phyloP scores from a whole-genome alignment of 306 rosid genomes.

The Fragaria iinumae region DNA sequence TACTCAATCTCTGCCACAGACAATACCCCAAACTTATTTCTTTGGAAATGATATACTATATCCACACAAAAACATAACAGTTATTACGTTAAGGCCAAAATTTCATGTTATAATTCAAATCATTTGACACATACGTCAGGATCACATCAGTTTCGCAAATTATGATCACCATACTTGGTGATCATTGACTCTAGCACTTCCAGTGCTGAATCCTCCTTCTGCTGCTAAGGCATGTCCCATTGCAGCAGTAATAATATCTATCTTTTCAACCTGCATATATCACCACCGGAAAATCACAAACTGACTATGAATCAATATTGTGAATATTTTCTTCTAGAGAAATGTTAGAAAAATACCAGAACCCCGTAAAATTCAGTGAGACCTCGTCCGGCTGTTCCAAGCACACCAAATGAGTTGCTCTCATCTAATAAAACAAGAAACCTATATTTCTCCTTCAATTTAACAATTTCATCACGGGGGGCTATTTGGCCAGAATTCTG shows the following conservation, averaged over 20 bases:
- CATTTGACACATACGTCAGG: neutral
- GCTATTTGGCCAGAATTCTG: constrained; percentile 97
- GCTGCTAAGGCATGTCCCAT: constrained; percentile 96
- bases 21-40: too few relatives aligned
- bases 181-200: constrained; percentile 82
- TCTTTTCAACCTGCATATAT: constrained; percentile 60
- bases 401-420: constrained; percentile 78
- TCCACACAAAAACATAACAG: too few relatives aligned
- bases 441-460: too few relatives aligned
- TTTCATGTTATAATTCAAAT: too few relatives aligned
- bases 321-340: neutral
- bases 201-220: constrained; percentile 98
- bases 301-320: neutral
- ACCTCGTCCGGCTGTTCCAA: constrained; percentile 90
- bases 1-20: too few relatives aligned
- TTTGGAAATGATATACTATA: too few relatives aligned
- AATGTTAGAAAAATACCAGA: constrained; percentile 48
- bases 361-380: constrained; percentile 69
- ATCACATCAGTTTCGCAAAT: too few relatives aligned
- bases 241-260: constrained; percentile 82
- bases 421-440: constrained; percentile 38
- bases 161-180: constrained; percentile 43
- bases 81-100: too few relatives aligned
- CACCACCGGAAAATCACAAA: constrained; percentile 38
- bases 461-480: constrained; percentile 78